Conservation (phyloP, 352 stramenopile genomes). For the Globisporangium nagaii region DNA sequence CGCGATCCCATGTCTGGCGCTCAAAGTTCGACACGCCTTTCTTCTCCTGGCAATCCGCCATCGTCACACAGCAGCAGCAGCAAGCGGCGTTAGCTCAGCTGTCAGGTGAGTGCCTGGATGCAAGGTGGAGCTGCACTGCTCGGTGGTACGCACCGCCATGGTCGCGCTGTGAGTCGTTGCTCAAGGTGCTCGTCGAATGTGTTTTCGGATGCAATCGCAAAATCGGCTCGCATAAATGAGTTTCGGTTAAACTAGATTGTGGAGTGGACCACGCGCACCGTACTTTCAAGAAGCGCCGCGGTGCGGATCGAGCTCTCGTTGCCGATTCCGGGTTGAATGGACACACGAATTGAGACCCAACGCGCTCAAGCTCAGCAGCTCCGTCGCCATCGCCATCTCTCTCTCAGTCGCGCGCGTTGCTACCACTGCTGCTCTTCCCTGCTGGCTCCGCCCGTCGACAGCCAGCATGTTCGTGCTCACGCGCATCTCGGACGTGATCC, state of each 20-base stretch:
- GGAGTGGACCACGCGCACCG: background rate
- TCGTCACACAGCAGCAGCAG: background rate
- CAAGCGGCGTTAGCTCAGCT: background rate
- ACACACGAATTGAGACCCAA: background rate
- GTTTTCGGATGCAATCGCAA: too few species aligned
- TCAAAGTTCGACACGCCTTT: conserved; percentile 79
- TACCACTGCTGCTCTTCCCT: background rate
- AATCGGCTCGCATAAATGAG: too few species aligned
- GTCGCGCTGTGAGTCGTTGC: background rate
- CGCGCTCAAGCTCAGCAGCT: background rate
- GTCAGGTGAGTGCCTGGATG: background rate
- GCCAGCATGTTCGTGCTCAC: conserved; percentile 76
- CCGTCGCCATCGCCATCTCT: background rate
- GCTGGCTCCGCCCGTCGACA: background rate
- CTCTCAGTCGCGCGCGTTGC: background rate
- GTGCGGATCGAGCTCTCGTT: background rate
- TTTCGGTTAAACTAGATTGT: too few species aligned
- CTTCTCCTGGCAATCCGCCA: too few species aligned
- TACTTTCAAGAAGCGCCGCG: background rate
- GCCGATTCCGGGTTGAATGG: background rate
- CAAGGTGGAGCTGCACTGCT: background rate
- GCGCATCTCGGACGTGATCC: conserved; percentile 83
- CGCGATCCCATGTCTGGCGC: conserved; percentile 79
- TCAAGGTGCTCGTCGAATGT: too few species aligned
- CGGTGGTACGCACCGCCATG: conserved; percentile 8